These are phyloP conservation scores for Penicillium paradoxum DNA, from an alignment of 495 filamentous ascomycete genomes.

Conservation along the genomic window DNA sequence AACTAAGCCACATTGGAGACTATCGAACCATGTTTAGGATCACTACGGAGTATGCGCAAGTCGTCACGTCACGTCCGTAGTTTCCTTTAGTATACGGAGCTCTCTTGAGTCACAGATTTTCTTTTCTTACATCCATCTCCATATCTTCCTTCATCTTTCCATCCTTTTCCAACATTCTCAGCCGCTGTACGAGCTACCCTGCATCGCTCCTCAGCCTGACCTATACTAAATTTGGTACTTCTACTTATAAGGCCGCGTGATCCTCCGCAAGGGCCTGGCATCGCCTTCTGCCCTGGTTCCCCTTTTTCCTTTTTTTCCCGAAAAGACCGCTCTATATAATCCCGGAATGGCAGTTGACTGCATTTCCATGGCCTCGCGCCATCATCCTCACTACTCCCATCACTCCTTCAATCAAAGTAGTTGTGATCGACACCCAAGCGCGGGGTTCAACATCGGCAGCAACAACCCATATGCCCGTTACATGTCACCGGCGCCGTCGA, in stretches of 20 bases:
- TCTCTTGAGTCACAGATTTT: neutral
- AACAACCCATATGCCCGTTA: constrained; percentile 38
- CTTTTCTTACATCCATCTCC: constrained; percentile 3
- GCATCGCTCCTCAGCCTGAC: constrained; percentile 11
- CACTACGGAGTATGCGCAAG: constrained; percentile 23
- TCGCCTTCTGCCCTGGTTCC: neutral
- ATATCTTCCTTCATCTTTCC: neutral
- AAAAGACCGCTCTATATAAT: neutral
- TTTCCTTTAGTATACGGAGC: constrained; percentile 1
- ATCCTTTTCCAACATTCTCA: neutral
- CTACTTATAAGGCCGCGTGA: constrained; percentile 12
- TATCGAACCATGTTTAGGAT: neutral
- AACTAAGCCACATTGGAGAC: neutral
- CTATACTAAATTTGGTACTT: neutral
- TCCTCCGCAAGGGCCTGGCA: neutral
- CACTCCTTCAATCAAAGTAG: constrained; percentile 10
- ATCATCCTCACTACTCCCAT: constrained; percentile 25
- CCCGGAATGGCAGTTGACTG: constrained; percentile 16
- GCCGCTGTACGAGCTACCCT: constrained; percentile 12
- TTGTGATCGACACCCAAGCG: constrained; percentile 3
- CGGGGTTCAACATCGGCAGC: constrained; percentile 20
- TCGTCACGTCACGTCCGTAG: constrained; percentile 33
- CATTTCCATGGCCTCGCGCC: constrained; percentile 22
- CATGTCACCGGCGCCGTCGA: constrained; percentile 28
- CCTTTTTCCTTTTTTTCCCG: neutral